Base-by-base conservation (phyloP, 2,329 filamentous ascomycete species). In the Alternaria arbusti region DNA sequence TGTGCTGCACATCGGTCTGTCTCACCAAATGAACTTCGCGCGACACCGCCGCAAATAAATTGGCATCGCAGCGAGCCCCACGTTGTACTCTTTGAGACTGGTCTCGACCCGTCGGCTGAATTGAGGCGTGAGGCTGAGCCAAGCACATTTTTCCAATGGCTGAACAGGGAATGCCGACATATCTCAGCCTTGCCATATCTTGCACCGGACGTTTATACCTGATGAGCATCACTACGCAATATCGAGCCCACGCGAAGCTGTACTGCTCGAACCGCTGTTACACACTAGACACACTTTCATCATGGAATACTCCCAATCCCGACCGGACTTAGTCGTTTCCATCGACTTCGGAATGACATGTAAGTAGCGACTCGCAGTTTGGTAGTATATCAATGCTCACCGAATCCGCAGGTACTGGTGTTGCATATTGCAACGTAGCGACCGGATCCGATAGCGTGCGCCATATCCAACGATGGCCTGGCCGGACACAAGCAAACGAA, bases 381-480 rank as follows among this genome's bases (percentile, higher is more conserved):
- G 4, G 2, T 5, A 7, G 5, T 0, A 12, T 43, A 2, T 13
- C 10, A 36, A 2, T 3, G 1, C 28, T 50, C 12, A 30, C 20
- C 3, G 23, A 7, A 3, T 13, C 13, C 6, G 2, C 11, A 78
- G 74, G 70, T 64, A 79, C 77, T 15, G 78, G 78, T 22, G 78
- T 80, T 10, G 72, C 78, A 10, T 80, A 79, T 25, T 71, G 72
- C 32, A 79, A 80, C 26, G 68, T 77, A 15, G 73, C 76, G 1
- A 74, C 74, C 4, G 75, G 76, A 11, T 71, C 69, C 5, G 71
- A 74, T 13, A 72, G 59, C 2, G 68, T 79, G 0, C 61, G 76
- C 5, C 76, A 74, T 55, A 71, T 80, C 3, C 75, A 84, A 70
- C 83, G 85, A 74, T 87, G 85, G 85, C 86, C 85, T 0, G 85